Base-by-base conservation (phyloP, 2,329 filamentous ascomycete genomes). In the Fusarium oligoseptatum region DNA sequence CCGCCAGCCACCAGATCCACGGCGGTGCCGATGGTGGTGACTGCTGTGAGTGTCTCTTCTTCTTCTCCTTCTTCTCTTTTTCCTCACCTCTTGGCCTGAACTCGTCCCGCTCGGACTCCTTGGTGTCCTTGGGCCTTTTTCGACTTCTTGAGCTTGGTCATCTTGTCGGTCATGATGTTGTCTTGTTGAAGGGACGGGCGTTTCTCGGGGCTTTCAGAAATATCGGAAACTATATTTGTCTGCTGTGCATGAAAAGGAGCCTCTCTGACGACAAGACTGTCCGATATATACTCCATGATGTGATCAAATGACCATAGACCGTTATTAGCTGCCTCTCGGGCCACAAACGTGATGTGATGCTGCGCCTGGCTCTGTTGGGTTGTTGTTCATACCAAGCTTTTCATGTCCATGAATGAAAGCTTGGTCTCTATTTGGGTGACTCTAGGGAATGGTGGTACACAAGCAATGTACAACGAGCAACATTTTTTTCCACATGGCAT, bases 381-480 rank as follows among this genome's bases (percentile, higher is more conserved):
- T 72, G 34, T 67, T 72, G 57, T 64, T 73, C 65, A 74, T 67
- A 70, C 56, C 66, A 71, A 76, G 61, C 71, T 62, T 57, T 57
- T 76, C 55, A 67, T 48, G 58, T 32, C 27, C 17, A 7, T 55
- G 48, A 32, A 7, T 55, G 48, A 32, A 55, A 72, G 73, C 74
- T 72, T 74, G 69, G 29, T 67, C 71, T 79, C 67, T 78, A 77
- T 78, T 76, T 65, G 69, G 68, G 60, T 67, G 68, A 74, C 70
- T 71, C 76, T 74, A 79, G 71, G 77, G 68, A 77, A 78, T 80
- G 67, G 71, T 80, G 70, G 76, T 80, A 80, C 78, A 79, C 70
- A 74, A 69, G 74, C 78, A 79, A 73, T 71, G 78, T 77, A 79
- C 77, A 79, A 69, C 67, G 61, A 75, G 69, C 67, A 73, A 68